Evolutionary conservation across 305 asterid species (phyloP).

Genomic region (Fraxinus sp.): DNA sequence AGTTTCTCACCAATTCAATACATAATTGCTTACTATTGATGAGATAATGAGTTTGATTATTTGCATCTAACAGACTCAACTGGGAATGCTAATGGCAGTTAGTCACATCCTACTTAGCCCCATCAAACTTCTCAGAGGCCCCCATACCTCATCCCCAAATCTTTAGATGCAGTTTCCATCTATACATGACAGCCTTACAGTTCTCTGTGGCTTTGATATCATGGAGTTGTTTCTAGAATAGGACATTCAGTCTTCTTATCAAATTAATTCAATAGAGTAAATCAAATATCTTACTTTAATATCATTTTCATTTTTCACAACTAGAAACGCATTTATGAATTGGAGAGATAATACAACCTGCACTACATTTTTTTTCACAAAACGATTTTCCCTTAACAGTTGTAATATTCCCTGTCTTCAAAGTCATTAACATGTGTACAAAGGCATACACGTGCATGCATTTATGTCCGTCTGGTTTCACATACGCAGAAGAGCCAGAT

Average conservation of each 20-base stretch:
- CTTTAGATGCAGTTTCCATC: background rate
- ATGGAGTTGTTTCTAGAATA: background rate
- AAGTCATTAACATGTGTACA: background rate
- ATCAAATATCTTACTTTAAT: background rate
- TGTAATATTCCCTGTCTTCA: background rate
- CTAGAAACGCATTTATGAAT: background rate
- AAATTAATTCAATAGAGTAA: background rate
- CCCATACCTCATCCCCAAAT: background rate
- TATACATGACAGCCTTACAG: background rate
- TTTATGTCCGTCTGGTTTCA: background rate
- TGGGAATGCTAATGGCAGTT: background rate
- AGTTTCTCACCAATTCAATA: background rate
- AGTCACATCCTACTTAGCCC: background rate
- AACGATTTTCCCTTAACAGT: background rate
- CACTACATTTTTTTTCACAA: background rate
- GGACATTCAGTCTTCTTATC: background rate
- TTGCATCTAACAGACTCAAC: background rate
- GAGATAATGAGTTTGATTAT: background rate
- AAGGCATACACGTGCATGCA: constrained; percentile 6
- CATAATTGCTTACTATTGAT: background rate
- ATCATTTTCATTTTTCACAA: background rate
- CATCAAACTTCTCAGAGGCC: background rate
- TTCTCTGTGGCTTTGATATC: background rate
- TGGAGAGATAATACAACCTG: background rate
- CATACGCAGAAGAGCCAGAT: background rate